These are phyloP conservation scores for Candida qinlingensis DNA, from an alignment of 805 yeast genomes.

Conservation along the genomic window DNA sequence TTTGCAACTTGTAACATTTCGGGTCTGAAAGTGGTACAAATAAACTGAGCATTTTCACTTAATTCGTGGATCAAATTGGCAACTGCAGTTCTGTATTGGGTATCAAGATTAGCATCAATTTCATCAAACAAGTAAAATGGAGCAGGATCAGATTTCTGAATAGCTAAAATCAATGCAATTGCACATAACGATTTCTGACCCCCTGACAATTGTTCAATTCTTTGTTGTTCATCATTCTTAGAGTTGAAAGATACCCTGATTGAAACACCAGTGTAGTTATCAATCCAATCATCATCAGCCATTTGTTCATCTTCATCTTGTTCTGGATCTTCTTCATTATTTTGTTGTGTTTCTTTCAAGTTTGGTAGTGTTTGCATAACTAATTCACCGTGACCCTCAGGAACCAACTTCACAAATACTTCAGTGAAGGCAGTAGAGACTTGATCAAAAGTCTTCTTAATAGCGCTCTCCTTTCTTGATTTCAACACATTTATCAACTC, in stretches of 20 bases:
- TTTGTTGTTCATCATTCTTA: slow-evolving; percentile 75
- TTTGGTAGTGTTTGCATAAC: slow-evolving; percentile 41
- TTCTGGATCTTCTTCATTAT: slow-evolving; percentile 21
- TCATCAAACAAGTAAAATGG: slow-evolving; percentile 96
- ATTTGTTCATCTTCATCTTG: slow-evolving; percentile 20
- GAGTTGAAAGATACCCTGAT: slow-evolving; percentile 88
- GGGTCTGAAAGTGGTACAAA: slow-evolving; percentile 93
- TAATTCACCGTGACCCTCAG: slow-evolving; percentile 72
- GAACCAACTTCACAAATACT: slow-evolving; percentile 78
- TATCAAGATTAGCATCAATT: slow-evolving; percentile 91
- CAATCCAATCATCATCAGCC: slow-evolving; percentile 25
- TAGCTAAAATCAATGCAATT: slow-evolving; percentile 85
- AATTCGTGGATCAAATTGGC: slow-evolving; percentile 67
- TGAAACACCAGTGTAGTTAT: slow-evolving; percentile 73
- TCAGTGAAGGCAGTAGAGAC: slow-evolving; percentile 70
- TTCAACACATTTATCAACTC: slow-evolving; percentile 64
- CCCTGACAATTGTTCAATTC: slow-evolving; percentile 89
- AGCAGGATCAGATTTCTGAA: slow-evolving; percentile 94
- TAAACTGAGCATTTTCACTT: slow-evolving; percentile 75
- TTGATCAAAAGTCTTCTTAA: slow-evolving; percentile 67
- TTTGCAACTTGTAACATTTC: slow-evolving; percentile 88
- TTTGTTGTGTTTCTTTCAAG: slow-evolving; percentile 5
- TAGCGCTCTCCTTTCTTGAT: slow-evolving; percentile 77
- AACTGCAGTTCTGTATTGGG: slow-evolving; percentile 85
- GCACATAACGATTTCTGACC: slow-evolving; percentile 98